Base-by-base conservation (phyloP, 2,329 filamentous ascomycete species). In the Paraconiothyrium brasiliense region DNA sequence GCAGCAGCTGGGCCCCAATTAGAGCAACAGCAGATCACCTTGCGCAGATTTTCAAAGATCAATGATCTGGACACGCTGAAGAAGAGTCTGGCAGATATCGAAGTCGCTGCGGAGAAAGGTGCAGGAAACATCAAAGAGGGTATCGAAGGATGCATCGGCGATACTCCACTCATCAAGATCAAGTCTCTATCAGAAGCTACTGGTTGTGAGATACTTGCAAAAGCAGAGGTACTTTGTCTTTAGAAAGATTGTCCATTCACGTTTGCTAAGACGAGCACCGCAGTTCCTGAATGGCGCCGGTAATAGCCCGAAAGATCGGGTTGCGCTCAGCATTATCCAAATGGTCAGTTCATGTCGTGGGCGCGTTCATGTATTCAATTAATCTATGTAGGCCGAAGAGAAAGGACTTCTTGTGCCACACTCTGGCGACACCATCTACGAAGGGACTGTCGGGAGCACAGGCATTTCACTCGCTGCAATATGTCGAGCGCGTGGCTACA, bases 361-460 rank as follows among this genome's bases (percentile, higher is more conserved):
- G 32, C 58, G n/a, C 27, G 16, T 51, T 34, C 10, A 32, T 32
- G 7, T 6, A 10, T 30, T 34, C 16, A 46, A 39, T 58, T 73
- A 22, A 74, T 22, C 4, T 11, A 16, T 32, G 48, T 81, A 89
- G 77, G 95, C 94, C 47, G 95, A 99, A 83, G 85, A 87, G 63
- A 81, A 86, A 52, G 93, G 93, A 2, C 83, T 94, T 20, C 81
- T 99, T 49, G 86, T 85, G 0, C 94, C 95, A 0, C 84, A 91
- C 68, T 89, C 91, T 24, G 94, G 94, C 63, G 95, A 99, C 78
- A 96, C 92, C 47, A 93, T 99, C 72, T 99, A 98, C 79, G 95
- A 99, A 82, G 95, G 95, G 67, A 99, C 95, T 1, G 94, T 97
- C 16, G 95, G 95, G 62, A 97, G 92, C 75, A 99, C 95, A 0